phyloP scores from a whole-genome alignment of 352 stramenopile species.

The Globisporangium iwayamae region DNA sequence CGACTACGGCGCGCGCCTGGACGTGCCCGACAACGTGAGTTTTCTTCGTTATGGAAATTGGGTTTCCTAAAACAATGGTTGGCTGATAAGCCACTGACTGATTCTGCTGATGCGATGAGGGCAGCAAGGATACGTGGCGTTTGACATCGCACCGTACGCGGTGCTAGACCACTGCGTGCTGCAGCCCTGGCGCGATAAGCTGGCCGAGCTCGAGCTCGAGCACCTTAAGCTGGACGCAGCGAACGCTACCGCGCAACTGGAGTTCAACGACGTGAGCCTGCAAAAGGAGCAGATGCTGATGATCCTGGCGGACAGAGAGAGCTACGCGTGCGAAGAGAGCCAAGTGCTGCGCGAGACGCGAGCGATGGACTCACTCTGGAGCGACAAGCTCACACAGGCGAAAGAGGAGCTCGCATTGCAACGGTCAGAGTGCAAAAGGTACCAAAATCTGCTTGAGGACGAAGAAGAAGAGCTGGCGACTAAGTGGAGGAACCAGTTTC shows the following conservation, averaged over 20 bases:
- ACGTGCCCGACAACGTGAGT: slow-evolving; percentile 48
- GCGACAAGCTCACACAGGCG: slow-evolving; percentile 14
- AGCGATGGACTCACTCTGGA: slow-evolving; percentile 28
- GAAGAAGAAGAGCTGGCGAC: slow-evolving; percentile 20
- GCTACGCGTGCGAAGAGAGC: slow-evolving; percentile 24
- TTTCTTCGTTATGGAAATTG: background rate
- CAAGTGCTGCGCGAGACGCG: slow-evolving; percentile 16
- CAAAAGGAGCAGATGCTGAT: slow-evolving; percentile 27
- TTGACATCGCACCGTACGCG: slow-evolving; percentile 47
- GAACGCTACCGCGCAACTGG: slow-evolving; percentile 14
- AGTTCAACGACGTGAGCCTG: slow-evolving; percentile 17
- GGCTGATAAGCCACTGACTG: background rate
- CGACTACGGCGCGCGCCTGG: slow-evolving; percentile 27
- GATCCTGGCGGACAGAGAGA: slow-evolving; percentile 37
- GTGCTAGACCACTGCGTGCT: slow-evolving; percentile 42
- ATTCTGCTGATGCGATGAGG: background rate
- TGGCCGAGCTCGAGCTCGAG: slow-evolving; percentile 16
- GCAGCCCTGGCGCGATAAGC: slow-evolving; percentile 22
- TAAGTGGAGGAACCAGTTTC: slow-evolving; percentile 3
- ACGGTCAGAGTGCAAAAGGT: slow-evolving; percentile 16
- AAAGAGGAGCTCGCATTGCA: slow-evolving; percentile 20
- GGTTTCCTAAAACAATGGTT: background rate
- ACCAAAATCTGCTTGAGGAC: slow-evolving; percentile 20
- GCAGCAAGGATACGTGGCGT: slow-evolving; percentile 38
- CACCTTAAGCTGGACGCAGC: slow-evolving; percentile 19